Evolutionary conservation across 2,329 filamentous ascomycete genomes (phyloP).

Genomic region (Daldinia sp.): DNA sequence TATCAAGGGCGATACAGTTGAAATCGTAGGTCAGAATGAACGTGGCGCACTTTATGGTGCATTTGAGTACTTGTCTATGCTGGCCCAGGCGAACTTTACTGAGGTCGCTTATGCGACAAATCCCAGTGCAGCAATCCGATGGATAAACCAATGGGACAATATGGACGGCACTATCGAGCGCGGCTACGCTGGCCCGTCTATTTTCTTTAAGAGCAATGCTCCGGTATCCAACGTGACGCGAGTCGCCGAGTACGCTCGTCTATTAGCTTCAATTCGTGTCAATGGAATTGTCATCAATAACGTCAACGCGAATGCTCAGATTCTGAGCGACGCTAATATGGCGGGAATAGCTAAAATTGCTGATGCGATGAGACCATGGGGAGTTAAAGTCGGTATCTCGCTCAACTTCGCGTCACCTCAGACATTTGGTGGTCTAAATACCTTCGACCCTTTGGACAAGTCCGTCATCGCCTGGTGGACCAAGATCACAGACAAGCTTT

Average conservation of each 20-base stretch:
- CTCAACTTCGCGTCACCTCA: constrained; percentile 76
- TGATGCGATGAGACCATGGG: constrained; percentile 74
- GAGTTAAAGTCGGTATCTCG: constrained; percentile 73
- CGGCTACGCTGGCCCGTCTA: constrained; percentile 75
- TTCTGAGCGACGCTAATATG: constrained; percentile 69
- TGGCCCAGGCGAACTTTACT: constrained; percentile 59
- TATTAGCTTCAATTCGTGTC: constrained; percentile 74
- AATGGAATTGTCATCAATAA: constrained; percentile 79
- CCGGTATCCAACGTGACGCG: constrained; percentile 71
- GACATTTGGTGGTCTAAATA: constrained; percentile 65
- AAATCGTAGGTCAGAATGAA: constrained; percentile 74
- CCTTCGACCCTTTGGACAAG: constrained; percentile 74
- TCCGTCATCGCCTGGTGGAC: constrained; percentile 73
- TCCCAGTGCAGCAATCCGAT: constrained; percentile 65
- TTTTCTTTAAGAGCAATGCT: constrained; percentile 72
- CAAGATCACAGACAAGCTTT: constrained; percentile 69
- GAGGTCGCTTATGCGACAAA: constrained; percentile 66
- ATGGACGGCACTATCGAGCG: constrained; percentile 75
- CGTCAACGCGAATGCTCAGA: constrained; percentile 74
- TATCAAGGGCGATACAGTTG: constrained; percentile 59
- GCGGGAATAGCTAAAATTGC: constrained; percentile 72
- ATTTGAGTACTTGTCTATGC: constrained; percentile 74
- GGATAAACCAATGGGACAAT: constrained; percentile 82
- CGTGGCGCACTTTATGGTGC: constrained; percentile 76
- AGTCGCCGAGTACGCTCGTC: constrained; percentile 71